Evolutionary conservation across 768 basidiomycete genomes (phyloP).

Genomic region (Albatrellus ellisii): DNA sequence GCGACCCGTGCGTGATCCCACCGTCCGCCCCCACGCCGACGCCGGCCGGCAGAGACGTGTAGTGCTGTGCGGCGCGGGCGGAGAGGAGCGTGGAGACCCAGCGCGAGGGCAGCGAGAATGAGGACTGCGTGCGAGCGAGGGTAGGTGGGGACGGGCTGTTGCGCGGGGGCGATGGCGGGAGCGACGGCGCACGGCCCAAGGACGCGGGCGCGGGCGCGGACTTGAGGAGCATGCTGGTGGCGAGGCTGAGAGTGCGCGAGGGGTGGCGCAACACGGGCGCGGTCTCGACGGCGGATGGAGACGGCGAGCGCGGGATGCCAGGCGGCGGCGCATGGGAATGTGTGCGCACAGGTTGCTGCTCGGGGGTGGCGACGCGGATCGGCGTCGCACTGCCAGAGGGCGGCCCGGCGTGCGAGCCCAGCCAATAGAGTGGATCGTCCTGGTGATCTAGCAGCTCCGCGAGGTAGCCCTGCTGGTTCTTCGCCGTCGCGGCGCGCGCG

Average conservation of each 20-base stretch:
- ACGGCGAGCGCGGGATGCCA: not conserved
- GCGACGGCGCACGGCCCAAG: constrained; percentile 17
- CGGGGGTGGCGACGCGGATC: constrained; percentile 11
- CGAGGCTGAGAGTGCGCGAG: constrained; percentile 14
- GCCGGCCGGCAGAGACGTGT: constrained; percentile 1
- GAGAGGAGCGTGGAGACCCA: constrained; percentile 37
- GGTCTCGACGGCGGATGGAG: constrained; percentile 17
- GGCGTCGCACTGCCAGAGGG: not conserved
- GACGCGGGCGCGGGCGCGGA: constrained; percentile 7
- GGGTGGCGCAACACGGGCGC: constrained; percentile 22
- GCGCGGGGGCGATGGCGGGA: constrained; percentile 22
- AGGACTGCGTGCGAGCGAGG: constrained; percentile 20
- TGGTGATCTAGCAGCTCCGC: constrained; percentile 54
- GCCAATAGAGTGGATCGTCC: constrained; percentile 54
- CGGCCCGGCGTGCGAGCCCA: constrained; percentile 5
- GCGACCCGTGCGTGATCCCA: constrained; percentile 31
- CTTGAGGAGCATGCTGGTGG: constrained; percentile 3
- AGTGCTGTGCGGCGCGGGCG: constrained; percentile 11
- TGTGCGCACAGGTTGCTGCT: not conserved
- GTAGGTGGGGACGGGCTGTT: constrained; percentile 22
- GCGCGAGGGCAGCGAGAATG: constrained; percentile 34
- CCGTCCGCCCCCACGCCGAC: constrained; percentile 6
- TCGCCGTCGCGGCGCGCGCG: constrained; percentile 41
- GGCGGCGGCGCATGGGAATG: not conserved
- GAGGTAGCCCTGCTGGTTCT: constrained; percentile 38